Evolutionary conservation across 106 monocot species (phyloP).

Genomic region (Platanthera guangdongensis): DNA sequence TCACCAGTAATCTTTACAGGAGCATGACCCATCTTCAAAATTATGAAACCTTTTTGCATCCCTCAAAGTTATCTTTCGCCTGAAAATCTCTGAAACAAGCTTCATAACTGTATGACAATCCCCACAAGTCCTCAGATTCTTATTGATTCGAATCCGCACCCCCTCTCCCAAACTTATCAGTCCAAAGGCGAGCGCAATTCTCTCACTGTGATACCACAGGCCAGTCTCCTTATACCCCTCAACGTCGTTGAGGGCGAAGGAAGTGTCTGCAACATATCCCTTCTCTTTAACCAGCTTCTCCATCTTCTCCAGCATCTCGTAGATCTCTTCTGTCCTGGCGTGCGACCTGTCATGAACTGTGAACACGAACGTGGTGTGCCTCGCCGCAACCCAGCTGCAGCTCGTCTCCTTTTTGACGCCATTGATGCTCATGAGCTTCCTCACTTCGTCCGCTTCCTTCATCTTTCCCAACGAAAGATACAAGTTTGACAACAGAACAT

Average conservation of each 20-base stretch:
- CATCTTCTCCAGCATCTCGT: constrained; percentile 13
- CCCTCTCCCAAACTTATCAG: constrained; percentile 36
- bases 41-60: constrained; percentile 58
- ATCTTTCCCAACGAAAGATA: constrained; percentile 46
- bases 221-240: constrained; percentile 19
- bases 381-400: constrained; percentile 61
- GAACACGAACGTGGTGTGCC: constrained; percentile 38
- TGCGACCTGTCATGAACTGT: constrained; percentile 36
- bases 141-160: constrained; percentile 30
- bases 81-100: constrained; percentile 37
- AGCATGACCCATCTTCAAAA: constrained; percentile 49
- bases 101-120: constrained; percentile 69
- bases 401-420: constrained; percentile 52
- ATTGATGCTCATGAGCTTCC: constrained; percentile 48
- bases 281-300: constrained; percentile 18
- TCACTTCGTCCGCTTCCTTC: constrained; percentile 37
- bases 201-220: constrained; percentile 50
- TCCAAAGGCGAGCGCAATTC: constrained; percentile 58
- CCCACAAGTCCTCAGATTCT: constrained; percentile 59
- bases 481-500: constrained; percentile 57
- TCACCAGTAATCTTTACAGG: constrained; percentile 65
- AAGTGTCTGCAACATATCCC: constrained; percentile 24
- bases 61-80: constrained; percentile 34
- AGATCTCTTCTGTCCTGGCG: constrained; percentile 25
- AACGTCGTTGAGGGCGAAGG: constrained; percentile 16